A percentile compares a stretch with the other conserved stretches of the same genome.
Evolutionary conservation across 2,329 filamentous ascomycete species (phyloP).

Genomic region (Corniculantispora saksenae): DNA sequence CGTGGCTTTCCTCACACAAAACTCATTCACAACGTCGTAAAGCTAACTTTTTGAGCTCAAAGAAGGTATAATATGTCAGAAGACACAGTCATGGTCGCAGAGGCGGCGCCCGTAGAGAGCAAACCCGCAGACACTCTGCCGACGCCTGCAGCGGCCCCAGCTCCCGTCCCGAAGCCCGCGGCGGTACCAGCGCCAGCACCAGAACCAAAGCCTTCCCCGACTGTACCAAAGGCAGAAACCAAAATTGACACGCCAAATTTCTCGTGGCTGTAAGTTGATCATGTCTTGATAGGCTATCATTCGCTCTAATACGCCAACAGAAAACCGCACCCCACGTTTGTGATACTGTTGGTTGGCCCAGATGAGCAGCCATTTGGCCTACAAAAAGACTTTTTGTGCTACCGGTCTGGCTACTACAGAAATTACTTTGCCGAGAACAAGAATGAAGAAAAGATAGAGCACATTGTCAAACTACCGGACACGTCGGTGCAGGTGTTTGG

Average conservation of each 20-base stretch:
- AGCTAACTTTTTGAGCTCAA: neutral
- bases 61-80: neutral
- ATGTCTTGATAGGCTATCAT: neutral
- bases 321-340: conserved; percentile 56
- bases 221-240: neutral
- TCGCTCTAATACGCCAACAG: conserved; percentile 31
- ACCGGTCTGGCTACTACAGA: conserved; percentile 51
- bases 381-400: conserved; percentile 59
- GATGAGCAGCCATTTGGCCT: conserved; percentile 57
- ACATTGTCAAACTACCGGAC: conserved; percentile 52
- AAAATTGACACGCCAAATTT: conserved; percentile 24
- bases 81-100: neutral
- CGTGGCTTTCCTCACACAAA: too few species aligned
- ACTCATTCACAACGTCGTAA: neutral
- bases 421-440: conserved; percentile 43
- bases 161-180: neutral
- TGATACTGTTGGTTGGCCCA: conserved; percentile 55
- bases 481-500: conserved; percentile 53
- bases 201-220: neutral
- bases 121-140: neutral
- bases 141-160: neutral
- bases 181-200: neutral
- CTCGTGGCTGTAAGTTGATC: conserved; percentile 39
- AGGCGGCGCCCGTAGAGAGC: neutral
- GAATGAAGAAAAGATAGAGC: conserved; percentile 45